Percentiles rank a stretch among this genome's conserved stretches.
Evolutionary conservation across 257 asterid genomes (phyloP).

Genomic region (Agastache rugosa): DNA sequence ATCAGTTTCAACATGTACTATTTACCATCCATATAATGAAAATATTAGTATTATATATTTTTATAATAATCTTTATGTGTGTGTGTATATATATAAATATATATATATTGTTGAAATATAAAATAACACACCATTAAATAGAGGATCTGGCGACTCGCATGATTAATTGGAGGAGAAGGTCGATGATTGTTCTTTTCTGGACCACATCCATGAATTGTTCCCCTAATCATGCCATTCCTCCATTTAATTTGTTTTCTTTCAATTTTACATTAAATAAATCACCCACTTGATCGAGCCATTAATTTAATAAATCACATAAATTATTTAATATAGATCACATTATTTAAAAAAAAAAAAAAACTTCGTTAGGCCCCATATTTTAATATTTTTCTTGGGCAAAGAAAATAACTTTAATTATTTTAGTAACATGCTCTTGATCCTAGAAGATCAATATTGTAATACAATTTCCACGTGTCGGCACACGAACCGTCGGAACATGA

Average conservation of each 20-base stretch:
- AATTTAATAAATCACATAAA: constrained; percentile 30
- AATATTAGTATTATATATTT: no score
- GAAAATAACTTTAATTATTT: constrained; percentile 44
- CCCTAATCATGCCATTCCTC: constrained; percentile 75
- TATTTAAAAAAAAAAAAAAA: background rate
- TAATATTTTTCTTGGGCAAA: background rate
- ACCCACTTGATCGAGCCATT: constrained; percentile 49
- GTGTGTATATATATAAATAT: no score
- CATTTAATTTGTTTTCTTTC: constrained; percentile 29
- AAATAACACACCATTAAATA: background rate
- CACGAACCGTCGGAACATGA: constrained; percentile 27
- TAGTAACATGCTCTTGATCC: constrained; percentile 87
- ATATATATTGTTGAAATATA: background rate
- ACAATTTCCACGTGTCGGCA: constrained; percentile 63
- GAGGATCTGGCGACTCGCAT: constrained; percentile 9
- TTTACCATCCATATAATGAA: no score
- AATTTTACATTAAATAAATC: constrained; percentile 32
- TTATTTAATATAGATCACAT: constrained; percentile 40
- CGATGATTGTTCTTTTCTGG: constrained; percentile 51
- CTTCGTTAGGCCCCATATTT: background rate
- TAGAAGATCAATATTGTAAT: constrained; percentile 48
- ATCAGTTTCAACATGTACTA: no score
- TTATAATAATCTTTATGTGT: no score
- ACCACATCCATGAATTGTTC: constrained; percentile 71
- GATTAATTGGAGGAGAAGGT: constrained; percentile 44